Evolutionary conservation across 192 early-diverging fungal genomes (phyloP).

Genomic region (Gaertneriomyces sp.): DNA sequence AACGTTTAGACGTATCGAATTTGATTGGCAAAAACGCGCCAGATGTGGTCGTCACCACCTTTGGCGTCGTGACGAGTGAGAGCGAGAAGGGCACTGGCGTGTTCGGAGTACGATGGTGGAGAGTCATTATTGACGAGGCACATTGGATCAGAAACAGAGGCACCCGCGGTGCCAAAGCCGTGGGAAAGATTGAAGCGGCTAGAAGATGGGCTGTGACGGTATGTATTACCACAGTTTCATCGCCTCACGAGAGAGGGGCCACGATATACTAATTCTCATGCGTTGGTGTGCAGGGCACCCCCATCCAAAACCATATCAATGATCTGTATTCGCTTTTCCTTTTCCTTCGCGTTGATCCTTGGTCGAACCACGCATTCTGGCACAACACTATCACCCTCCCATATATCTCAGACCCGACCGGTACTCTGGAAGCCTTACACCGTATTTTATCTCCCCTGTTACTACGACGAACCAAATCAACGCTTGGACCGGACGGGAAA

Average conservation of each 20-base stretch:
- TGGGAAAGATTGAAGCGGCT: constrained; percentile 54
- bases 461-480: constrained; percentile 73
- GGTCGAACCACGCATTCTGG: constrained; percentile 73
- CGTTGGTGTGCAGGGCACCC: constrained; percentile 60
- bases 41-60: constrained; percentile 36
- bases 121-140: constrained; percentile 84
- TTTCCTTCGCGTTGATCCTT: constrained; percentile 73
- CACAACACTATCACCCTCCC: constrained; percentile 70
- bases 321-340: constrained; percentile 79
- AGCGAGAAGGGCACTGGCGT: constrained; percentile 13
- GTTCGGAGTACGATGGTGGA: constrained; percentile 67
- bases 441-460: constrained; percentile 63
- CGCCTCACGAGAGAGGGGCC: background rate
- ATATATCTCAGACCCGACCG: constrained; percentile 57
- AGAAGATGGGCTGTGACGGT: constrained; percentile 80
- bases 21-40: constrained; percentile 11
- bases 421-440: constrained; percentile 44
- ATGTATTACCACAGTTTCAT: background rate
- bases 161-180: constrained; percentile 67
- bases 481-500: constrained; percentile 47
- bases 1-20: constrained; percentile 6
- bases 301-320: constrained; percentile 72
- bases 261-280: background rate
- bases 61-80: constrained; percentile 33
- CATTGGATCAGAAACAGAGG: constrained; percentile 75